These are phyloP conservation scores for Diaporthe longicolla DNA, from an alignment of 2,329 filamentous ascomycete species.

Conservation along the genomic window DNA sequence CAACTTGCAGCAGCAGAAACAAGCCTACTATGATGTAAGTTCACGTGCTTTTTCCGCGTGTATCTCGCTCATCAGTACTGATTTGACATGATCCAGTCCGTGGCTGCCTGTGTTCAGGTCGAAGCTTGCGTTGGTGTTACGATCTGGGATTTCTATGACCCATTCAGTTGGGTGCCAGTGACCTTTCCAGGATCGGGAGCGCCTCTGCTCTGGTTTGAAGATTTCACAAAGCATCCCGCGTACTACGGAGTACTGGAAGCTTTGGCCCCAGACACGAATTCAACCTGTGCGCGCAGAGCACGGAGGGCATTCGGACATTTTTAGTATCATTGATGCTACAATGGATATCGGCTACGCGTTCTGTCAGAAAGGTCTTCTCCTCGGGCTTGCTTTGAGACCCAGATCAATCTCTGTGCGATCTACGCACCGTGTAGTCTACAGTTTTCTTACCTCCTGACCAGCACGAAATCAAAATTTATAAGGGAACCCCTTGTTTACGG, in stretches of 20 bases:
- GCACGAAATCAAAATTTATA: too few relatives aligned
- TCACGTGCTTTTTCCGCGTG: too few relatives aligned
- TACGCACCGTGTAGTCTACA: too few relatives aligned
- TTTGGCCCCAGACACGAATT: constrained; percentile 20
- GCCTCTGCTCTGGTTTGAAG: constrained; percentile 52
- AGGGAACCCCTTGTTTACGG: too few relatives aligned
- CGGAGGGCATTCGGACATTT: not conserved
- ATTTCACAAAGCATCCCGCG: constrained; percentile 54
- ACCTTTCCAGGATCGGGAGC: constrained; percentile 53
- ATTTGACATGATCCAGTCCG: constrained; percentile 9
- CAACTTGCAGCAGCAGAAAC: constrained; percentile 61
- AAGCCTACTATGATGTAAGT: constrained; percentile 56
- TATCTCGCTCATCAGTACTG: not conserved
- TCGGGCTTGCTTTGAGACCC: too few relatives aligned
- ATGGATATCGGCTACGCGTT: too few relatives aligned
- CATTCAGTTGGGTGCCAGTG: constrained; percentile 53
- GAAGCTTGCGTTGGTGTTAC: constrained; percentile 58
- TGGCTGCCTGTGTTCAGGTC: constrained; percentile 52
- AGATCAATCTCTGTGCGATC: too few relatives aligned
- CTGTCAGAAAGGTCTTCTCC: too few relatives aligned
- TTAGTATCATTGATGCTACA: not conserved
- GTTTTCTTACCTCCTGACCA: too few relatives aligned
- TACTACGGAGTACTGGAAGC: constrained; percentile 56
- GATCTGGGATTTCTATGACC: constrained; percentile 60
- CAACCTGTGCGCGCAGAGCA: not conserved